A percentile compares a stretch with the other conserved stretches of the same genome.
Evolutionary conservation across 352 stramenopile genomes (phyloP).

Genomic region (Pythium brassicae): DNA sequence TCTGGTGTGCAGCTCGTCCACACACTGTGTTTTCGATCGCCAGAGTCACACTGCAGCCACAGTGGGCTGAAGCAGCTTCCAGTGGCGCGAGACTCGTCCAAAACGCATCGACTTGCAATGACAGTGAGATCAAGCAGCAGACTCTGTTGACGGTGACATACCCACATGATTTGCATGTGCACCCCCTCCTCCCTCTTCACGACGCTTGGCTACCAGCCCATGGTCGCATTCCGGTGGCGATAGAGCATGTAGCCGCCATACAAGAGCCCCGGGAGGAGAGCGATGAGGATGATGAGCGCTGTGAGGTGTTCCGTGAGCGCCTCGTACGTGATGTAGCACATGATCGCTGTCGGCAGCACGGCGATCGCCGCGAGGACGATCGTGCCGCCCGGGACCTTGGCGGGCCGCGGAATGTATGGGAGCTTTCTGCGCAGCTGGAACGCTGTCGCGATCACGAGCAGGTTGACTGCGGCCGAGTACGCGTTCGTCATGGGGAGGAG

Average conservation of each 20-base stretch:
- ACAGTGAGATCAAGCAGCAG: not conserved
- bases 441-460: constrained; percentile 89
- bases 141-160: no score
- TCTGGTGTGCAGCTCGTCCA: no score
- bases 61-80: not conserved
- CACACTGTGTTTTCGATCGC: no score
- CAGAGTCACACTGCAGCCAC: no score
- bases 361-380: constrained; percentile 28
- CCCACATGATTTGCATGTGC: no score
- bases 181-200: no score
- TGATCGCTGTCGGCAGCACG: constrained; percentile 31
- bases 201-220: constrained; percentile 11
- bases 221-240: constrained; percentile 7
- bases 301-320: constrained; percentile 27
- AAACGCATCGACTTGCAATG: no score
- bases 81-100: no score
- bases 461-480: constrained; percentile 76
- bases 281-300: constrained; percentile 23
- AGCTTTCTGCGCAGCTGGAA: constrained; percentile 79
- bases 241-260: constrained; percentile 12
- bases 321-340: constrained; percentile 50
- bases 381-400: constrained; percentile 41
- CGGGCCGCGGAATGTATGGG: constrained; percentile 67
- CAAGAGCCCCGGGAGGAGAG: constrained; percentile 34
- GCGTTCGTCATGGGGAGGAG: constrained; percentile 89